Evolutionary conservation across 345 rosid species (phyloP).

Genomic region (Eucalyptus sp.): DNA sequence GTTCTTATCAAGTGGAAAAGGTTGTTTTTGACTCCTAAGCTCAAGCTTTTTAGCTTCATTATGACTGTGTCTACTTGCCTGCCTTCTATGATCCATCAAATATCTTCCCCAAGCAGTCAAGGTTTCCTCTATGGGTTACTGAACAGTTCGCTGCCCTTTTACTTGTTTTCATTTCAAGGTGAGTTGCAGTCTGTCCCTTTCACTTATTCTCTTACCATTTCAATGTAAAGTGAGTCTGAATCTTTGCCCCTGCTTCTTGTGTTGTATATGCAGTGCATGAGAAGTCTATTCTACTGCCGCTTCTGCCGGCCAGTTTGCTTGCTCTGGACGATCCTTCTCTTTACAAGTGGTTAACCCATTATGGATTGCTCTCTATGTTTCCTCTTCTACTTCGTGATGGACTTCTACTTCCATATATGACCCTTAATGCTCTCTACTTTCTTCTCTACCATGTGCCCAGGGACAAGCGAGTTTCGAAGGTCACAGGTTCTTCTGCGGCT

Average conservation of each 20-base stretch:
- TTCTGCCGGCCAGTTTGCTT: conserved; percentile 70
- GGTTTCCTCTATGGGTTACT: conserved; percentile 79
- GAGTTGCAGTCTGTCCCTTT: background rate
- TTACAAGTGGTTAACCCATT: conserved; percentile 44
- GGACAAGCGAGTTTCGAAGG: conserved; percentile 1
- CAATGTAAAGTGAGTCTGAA: background rate
- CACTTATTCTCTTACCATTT: background rate
- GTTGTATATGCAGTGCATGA: conserved; percentile 69
- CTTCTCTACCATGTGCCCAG: conserved; percentile 36
- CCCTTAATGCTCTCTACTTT: conserved; percentile 33
- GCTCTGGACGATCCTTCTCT: conserved; percentile 46
- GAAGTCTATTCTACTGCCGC: conserved; percentile 91
- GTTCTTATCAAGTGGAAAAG: conserved; percentile 81
- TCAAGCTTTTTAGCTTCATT: conserved; percentile 47
- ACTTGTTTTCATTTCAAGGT: conserved; percentile 92
- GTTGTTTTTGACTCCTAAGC: conserved; percentile 41
- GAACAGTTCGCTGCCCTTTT: conserved; percentile 80
- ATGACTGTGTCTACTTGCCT: conserved; percentile 54
- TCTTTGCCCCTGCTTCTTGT: background rate
- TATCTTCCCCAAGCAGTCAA: conserved; percentile 54
- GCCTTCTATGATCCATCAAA: conserved; percentile 91
- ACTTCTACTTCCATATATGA: conserved; percentile 53
- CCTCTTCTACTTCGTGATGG: conserved; percentile 82
- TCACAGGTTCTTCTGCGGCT: background rate
- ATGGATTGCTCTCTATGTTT: conserved; percentile 80